phyloP scores from a whole-genome alignment of 441 rosid species.

The Corymbia calophylla region DNA sequence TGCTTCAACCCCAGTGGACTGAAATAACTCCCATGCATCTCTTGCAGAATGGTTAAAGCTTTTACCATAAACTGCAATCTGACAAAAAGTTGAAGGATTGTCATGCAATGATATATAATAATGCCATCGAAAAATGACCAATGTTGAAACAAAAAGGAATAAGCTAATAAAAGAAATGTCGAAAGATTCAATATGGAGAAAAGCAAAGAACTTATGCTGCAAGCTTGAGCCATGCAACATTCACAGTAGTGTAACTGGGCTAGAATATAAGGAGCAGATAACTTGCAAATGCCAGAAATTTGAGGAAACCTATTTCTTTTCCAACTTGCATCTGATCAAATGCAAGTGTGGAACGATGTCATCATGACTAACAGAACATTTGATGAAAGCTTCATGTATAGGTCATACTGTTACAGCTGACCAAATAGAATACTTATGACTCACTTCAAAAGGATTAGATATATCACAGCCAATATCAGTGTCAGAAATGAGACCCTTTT shows the following conservation, averaged over 20 bases:
- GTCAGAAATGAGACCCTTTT: neutral
- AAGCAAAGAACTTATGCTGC: neutral
- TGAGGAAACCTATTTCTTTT: neutral
- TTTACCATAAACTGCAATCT: conserved; percentile 96
- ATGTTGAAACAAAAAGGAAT: neutral
- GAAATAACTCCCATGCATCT: conserved; percentile 97
- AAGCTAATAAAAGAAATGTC: neutral
- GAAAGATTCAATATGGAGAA: neutral
- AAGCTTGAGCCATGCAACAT: neutral
- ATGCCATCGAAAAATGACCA: neutral
- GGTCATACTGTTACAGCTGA: neutral
- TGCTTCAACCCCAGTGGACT: conserved; percentile 97
- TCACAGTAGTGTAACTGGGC: neutral
- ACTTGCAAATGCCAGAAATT: neutral
- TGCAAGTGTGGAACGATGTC: neutral
- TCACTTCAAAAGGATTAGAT: neutral
- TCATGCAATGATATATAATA: neutral
- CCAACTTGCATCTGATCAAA: neutral
- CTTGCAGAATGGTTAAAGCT: conserved; percentile 90
- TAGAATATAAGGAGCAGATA: neutral
- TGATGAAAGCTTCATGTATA: neutral
- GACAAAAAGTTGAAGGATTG: conserved; percentile 1
- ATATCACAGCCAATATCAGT: neutral
- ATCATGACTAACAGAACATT: neutral
- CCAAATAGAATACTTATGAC: neutral